Base-by-base conservation (phyloP, 176 grass and related monocot genomes). In the Olyra latifolia region DNA sequence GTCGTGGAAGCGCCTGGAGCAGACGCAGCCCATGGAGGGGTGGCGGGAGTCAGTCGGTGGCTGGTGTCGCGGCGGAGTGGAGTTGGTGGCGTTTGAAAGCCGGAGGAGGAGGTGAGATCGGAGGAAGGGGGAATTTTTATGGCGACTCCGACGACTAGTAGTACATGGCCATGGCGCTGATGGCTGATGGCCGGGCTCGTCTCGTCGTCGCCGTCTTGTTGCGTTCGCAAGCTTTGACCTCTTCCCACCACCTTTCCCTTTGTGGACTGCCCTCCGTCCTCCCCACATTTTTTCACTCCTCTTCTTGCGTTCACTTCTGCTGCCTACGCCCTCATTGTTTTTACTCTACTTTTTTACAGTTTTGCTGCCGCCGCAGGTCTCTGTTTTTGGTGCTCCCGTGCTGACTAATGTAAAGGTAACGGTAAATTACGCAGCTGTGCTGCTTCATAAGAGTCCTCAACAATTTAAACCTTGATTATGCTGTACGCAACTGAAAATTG, bases 1-100 rank as follows among this genome's bases (percentile, higher is more conserved):
- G 10, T 63, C 73, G 13, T 25, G 6, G 13, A 75, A 29, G 14
- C 62, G 10, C 75, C 38, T 85, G 0, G 89, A 92, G 73, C 83
- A 91, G 24, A 90, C 61, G 87, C 91, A 91, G 12, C 95, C 95
- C 95, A 98, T 97, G 62, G 53, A 62, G 17, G 25, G 17, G 29
- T 11, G 16, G 25, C 68, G 52, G 38, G 65, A 46, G 71, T 8
- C 54, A n/a, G 24, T 52, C 46, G 62, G 32, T 1, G 69, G 62
- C 2, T 8, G 47, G n/a, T 6, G 17, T 24, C 29, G 62, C 46
- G 40, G n/a, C 20, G 24, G 20, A 2, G 55, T 0, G 27, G 56
- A 12, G 56, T 12, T 58, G 61, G 47, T 53, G 77, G 27, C 8
- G 48, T 11, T 45, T 35, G 63, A 24, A n/a, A 52, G 3, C 10